Percentiles rank a stretch among this genome's conserved stretches.
These are phyloP conservation scores for Oxytropis ochrocephala DNA, from an alignment of 306 rosid genomes.

Conservation along the genomic window DNA sequence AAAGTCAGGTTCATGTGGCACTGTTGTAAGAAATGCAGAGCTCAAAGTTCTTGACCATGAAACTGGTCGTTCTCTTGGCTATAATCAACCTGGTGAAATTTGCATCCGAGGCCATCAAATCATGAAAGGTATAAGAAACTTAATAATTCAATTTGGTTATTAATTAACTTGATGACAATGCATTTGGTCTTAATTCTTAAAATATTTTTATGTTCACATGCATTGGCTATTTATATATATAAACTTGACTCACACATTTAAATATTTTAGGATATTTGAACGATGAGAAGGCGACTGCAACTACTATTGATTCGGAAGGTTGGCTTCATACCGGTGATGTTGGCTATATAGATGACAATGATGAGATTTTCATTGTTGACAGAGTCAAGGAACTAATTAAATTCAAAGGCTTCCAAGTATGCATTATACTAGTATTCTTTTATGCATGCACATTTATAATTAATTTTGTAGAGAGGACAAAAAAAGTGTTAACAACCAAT, in stretches of 20 bases:
- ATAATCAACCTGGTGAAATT: conserved; percentile 74
- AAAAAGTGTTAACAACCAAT: neutral
- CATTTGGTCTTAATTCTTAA: no score
- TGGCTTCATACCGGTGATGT: conserved; percentile 94
- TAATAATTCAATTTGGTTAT: no score
- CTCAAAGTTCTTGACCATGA: conserved; percentile 64
- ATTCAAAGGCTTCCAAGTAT: conserved; percentile 90
- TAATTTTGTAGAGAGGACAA: neutral
- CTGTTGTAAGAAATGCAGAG: conserved; percentile 74
- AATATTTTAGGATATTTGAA: conserved; percentile 55
- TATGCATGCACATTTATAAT: neutral
- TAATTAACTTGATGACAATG: no score
- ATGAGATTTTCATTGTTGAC: conserved; percentile 79
- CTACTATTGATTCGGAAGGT: conserved; percentile 65
- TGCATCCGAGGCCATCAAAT: conserved; percentile 76
- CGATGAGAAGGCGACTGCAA: conserved; percentile 52
- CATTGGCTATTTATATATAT: neutral
- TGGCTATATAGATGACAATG: conserved; percentile 71
- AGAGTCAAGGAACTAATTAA: conserved; percentile 88
- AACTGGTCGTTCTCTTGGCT: conserved; percentile 54
- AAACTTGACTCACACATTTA: neutral
- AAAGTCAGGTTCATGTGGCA: conserved; percentile 81
- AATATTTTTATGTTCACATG: no score
- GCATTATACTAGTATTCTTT: neutral
- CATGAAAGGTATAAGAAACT: conserved; percentile 52